phyloP scores from a whole-genome alignment of 805 yeast species.

The Hanseniaspora lachancei region DNA sequence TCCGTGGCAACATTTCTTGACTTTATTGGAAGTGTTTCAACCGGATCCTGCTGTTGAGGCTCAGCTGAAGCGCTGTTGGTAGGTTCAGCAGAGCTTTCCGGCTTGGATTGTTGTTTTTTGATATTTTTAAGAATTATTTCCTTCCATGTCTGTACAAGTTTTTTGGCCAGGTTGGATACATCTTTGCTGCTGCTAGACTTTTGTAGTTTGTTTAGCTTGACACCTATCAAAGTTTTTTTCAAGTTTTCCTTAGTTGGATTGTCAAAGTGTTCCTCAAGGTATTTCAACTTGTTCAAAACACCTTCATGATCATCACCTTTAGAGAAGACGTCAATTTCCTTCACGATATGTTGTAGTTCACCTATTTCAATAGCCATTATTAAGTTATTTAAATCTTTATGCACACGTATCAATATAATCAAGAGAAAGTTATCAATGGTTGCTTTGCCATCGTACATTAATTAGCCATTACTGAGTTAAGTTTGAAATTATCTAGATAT shows the following conservation, averaged over 20 bases:
- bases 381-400: too few relatives aligned
- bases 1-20: slow-evolving; percentile 75
- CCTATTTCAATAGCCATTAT: slow-evolving; percentile 4
- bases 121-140: slow-evolving; percentile 68
- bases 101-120: slow-evolving; percentile 16
- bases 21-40: slow-evolving; percentile 20
- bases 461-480: too few relatives aligned
- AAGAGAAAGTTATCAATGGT: too few relatives aligned
- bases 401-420: too few relatives aligned
- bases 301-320: slow-evolving; percentile 45
- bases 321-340: slow-evolving; percentile 20
- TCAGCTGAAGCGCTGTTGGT: not conserved
- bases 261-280: slow-evolving; percentile 49
- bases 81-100: slow-evolving; percentile 15
- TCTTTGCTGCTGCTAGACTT: slow-evolving; percentile 47
- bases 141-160: slow-evolving; percentile 78
- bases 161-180: slow-evolving; percentile 57
- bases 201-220: slow-evolving; percentile 81
- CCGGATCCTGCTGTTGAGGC: slow-evolving; percentile 1
- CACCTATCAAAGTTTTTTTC: slow-evolving; percentile 91
- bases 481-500: too few relatives aligned
- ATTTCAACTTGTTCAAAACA: slow-evolving; percentile 20
- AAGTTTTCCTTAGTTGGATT: slow-evolving; percentile 73
- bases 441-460: too few relatives aligned
- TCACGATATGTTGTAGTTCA: slow-evolving; percentile 5